Conservation (phyloP, 768 basidiomycete genomes). For the Hemileccinum impolitum region DNA sequence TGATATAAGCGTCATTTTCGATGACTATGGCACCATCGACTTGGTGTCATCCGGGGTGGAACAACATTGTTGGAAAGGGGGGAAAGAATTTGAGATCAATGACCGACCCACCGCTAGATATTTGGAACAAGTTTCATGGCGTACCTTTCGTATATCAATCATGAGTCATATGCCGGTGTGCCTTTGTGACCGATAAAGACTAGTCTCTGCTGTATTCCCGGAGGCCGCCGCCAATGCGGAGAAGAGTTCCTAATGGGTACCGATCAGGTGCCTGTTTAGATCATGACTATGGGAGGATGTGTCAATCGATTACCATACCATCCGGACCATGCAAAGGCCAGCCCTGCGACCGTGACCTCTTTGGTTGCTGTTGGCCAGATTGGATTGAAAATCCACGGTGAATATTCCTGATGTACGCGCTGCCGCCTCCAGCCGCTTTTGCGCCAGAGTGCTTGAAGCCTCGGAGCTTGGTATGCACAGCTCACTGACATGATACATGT, state of each 20-base stretch:
- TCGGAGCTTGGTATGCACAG: too few species aligned
- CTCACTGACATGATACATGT: too few species aligned
- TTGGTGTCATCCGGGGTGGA: too few species aligned
- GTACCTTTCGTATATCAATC: neutral
- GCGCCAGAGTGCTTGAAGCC: neutral
- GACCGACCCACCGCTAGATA: neutral
- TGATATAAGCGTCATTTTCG: too few species aligned
- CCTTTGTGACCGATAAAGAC: neutral
- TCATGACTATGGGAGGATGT: neutral
- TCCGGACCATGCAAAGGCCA: neutral
- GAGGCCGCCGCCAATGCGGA: conserved; percentile 3
- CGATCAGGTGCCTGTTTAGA: neutral
- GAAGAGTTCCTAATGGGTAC: neutral
- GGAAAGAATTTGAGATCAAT: too few species aligned
- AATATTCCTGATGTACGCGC: neutral
- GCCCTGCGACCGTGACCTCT: neutral
- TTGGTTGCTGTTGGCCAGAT: neutral
- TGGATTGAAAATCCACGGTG: neutral
- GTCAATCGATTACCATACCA: neutral
- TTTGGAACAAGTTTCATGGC: neutral
- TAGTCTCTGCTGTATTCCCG: conserved; percentile 1
- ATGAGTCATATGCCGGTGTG: neutral
- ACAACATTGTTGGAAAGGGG: too few species aligned
- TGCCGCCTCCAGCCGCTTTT: conserved; percentile 1
- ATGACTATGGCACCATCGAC: too few species aligned